These are phyloP conservation scores for Rhododendron griersonianum DNA, from an alignment of 148 eudicot genomes.

Conservation along the genomic window DNA sequence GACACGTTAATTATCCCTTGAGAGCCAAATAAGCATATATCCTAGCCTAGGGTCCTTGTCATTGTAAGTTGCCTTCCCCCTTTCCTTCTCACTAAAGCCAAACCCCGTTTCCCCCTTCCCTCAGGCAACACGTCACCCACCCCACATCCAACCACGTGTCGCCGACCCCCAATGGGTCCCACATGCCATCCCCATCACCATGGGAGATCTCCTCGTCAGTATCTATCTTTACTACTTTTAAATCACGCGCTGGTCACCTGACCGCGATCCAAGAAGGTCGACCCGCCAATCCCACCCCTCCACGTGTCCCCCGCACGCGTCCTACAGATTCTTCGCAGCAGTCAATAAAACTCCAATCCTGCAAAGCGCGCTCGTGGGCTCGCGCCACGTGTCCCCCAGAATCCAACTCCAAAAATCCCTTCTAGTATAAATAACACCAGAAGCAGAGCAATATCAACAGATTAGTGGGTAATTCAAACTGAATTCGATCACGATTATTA, in stretches of 20 bases:
- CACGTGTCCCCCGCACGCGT: constrained; percentile 31
- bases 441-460: background rate
- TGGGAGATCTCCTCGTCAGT: background rate
- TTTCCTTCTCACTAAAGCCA: background rate
- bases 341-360: background rate
- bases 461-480: background rate
- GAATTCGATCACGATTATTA: background rate
- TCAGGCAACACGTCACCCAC: constrained; percentile 13
- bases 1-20: constrained; percentile 14
- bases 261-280: background rate
- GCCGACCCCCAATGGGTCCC: background rate
- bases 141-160: constrained; percentile 5
- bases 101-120: background rate
- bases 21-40: background rate
- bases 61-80: background rate
- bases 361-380: background rate
- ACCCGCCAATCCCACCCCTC: background rate
- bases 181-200: background rate
- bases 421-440: background rate
- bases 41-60: background rate
- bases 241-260: background rate
- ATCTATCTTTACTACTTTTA: background rate
- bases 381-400: constrained; percentile 28
- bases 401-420: constrained; percentile 7
- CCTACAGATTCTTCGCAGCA: background rate